phyloP scores from a whole-genome alignment of 2,329 filamentous ascomycete species.

The Calonectria ilicicola region DNA sequence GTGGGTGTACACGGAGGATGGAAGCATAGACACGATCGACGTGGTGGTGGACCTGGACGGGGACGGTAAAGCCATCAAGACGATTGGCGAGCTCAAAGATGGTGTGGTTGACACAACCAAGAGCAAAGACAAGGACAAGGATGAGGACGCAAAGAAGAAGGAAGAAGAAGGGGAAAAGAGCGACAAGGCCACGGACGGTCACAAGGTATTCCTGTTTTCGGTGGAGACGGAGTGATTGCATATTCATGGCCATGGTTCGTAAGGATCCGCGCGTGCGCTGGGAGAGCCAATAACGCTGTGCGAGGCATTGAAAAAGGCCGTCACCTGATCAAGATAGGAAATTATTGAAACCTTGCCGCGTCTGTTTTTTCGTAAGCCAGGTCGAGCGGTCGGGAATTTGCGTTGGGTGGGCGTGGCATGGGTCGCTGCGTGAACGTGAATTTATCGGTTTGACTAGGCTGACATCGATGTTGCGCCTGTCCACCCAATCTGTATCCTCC shows the following conservation, averaged over 20 bases:
- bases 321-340: neutral
- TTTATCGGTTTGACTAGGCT: conserved; percentile 7
- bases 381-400: neutral
- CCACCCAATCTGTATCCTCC: conserved; percentile 3
- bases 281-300: neutral
- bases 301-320: neutral
- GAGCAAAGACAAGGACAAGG: conserved; percentile 40
- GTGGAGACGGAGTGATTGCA: conserved; percentile 41
- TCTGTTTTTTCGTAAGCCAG: neutral
- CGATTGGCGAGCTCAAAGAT: conserved; percentile 51
- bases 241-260: neutral
- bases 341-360: neutral
- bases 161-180: conserved; percentile 29
- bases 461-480: conserved; percentile 11
- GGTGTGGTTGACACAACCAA: conserved; percentile 52
- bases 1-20: conserved; percentile 86
- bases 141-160: conserved; percentile 27
- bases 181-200: conserved; percentile 34
- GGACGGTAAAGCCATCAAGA: conserved; percentile 59
- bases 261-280: neutral
- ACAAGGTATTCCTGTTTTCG: conserved; percentile 49
- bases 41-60: conserved; percentile 67
- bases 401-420: neutral
- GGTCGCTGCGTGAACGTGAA: conserved; percentile 13
- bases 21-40: conserved; percentile 65